Percentiles rank a stretch among this genome's conserved stretches.
phyloP scores from a whole-genome alignment of 1,139 yeast genomes.

The Pichia sp. region DNA sequence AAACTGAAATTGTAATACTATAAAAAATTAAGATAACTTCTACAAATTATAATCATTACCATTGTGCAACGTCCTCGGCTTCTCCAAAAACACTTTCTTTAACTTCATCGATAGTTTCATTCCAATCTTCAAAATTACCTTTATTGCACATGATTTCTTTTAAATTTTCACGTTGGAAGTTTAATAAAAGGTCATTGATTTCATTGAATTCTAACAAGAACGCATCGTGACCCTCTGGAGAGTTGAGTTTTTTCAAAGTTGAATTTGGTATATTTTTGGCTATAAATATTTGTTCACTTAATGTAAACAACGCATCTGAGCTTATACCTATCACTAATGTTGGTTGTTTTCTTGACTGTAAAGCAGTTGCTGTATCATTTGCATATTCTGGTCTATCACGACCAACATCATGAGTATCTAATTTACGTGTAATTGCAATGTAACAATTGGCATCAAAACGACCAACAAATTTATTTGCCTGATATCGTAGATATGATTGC shows the following conservation, averaged over 20 bases:
- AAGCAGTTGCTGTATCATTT: conserved; percentile 40
- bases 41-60: conserved; percentile 41
- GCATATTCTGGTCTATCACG: conserved; percentile 60
- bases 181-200: conserved; percentile 63
- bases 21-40: too few species aligned
- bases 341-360: conserved; percentile 59
- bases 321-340: conserved; percentile 81
- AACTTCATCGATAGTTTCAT: conserved; percentile 44
- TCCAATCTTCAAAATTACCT: conserved; percentile 46
- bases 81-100: conserved; percentile 88
- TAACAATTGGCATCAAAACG: conserved; percentile 96
- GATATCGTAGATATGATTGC: conserved; percentile 87
- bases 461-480: conserved; percentile 80
- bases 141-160: conserved; percentile 46
- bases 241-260: conserved; percentile 59
- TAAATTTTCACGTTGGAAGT: conserved; percentile 53
- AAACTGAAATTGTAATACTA: not conserved
- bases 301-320: conserved; percentile 89
- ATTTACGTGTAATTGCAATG: conserved; percentile 83
- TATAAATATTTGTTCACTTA: conserved; percentile 80
- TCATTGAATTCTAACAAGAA: conserved; percentile 81
- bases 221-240: conserved; percentile 99
- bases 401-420: conserved; percentile 91
- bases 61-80: conserved; percentile 85
- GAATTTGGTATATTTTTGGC: conserved; percentile 73